Evolutionary conservation across 225 moss, liverwort and hornwort genomes (phyloP).

Genomic region (Climacium dendroides): DNA sequence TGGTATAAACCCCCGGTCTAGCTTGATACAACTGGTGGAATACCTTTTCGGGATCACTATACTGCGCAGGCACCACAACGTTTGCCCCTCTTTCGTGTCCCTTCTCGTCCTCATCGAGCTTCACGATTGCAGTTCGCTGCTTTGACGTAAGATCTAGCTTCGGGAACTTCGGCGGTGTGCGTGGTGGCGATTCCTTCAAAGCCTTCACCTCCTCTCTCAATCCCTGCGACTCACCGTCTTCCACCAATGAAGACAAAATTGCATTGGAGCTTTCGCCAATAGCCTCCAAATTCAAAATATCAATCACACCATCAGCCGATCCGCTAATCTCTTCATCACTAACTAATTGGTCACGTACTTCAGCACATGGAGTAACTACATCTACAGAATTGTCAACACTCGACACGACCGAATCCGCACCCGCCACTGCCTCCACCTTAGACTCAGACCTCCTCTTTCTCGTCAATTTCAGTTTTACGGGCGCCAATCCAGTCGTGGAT

Average conservation of each 20-base stretch:
- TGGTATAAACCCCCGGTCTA: constrained; percentile 5
- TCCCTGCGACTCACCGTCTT: background rate
- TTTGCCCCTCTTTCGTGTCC: background rate
- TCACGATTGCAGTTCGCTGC: constrained; percentile 15
- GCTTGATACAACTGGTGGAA: constrained; percentile 14
- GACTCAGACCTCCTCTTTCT: background rate
- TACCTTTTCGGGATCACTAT: constrained; percentile 17
- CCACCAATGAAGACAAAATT: constrained; percentile 17
- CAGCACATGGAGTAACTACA: background rate
- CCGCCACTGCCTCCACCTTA: background rate
- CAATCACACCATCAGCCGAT: background rate
- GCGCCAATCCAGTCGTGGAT: background rate
- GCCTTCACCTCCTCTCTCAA: background rate
- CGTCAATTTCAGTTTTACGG: background rate
- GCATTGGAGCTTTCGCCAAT: constrained; percentile 17
- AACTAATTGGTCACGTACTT: background rate
- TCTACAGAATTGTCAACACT: background rate
- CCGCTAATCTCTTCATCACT: background rate
- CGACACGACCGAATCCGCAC: background rate
- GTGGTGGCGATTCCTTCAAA: background rate
- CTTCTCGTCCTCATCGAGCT: constrained; percentile 7
- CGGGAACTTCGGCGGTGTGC: constrained; percentile 26
- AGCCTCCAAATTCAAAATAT: background rate
- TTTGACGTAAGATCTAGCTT: constrained; percentile 32
- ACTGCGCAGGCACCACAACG: constrained; percentile 11